Conservation (phyloP, 306 rosid genomes). For the Cicer yamashitae region DNA sequence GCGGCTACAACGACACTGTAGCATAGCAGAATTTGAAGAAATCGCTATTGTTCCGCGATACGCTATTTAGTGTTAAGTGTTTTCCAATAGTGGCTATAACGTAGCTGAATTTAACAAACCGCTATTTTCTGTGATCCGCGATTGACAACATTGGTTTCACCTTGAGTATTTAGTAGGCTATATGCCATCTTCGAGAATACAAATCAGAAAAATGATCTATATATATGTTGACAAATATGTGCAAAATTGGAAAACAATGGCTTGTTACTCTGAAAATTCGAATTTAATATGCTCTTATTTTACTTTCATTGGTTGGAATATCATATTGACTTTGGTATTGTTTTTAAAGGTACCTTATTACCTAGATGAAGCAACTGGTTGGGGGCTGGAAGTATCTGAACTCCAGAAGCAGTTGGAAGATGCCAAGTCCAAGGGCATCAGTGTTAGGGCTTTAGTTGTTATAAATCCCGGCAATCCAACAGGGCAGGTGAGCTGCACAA, state of each 20-base stretch:
- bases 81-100: background rate
- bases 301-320: constrained; percentile 30
- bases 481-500: constrained; percentile 71
- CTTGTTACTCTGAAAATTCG: constrained; percentile 27
- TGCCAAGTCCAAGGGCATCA: constrained; percentile 83
- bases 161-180: constrained; percentile 1
- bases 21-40: background rate
- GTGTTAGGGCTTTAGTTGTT: constrained; percentile 89
- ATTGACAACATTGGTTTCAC: background rate
- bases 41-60: background rate
- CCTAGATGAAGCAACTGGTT: constrained; percentile 82
- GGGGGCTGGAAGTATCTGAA: constrained; percentile 81
- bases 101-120: background rate
- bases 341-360: constrained; percentile 81
- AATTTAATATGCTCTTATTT: constrained; percentile 6
- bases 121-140: background rate
- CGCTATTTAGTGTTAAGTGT: background rate
- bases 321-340: constrained; percentile 31
- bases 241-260: constrained; percentile 4
- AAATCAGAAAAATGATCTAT: constrained; percentile 23
- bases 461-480: constrained; percentile 99
- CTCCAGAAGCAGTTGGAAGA: constrained; percentile 74
- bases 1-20: background rate
- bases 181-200: constrained; percentile 35
- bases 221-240: background rate